These are phyloP conservation scores for Penicillium coprophilum DNA, from an alignment of 495 filamentous ascomycete genomes.

Conservation along the genomic window DNA sequence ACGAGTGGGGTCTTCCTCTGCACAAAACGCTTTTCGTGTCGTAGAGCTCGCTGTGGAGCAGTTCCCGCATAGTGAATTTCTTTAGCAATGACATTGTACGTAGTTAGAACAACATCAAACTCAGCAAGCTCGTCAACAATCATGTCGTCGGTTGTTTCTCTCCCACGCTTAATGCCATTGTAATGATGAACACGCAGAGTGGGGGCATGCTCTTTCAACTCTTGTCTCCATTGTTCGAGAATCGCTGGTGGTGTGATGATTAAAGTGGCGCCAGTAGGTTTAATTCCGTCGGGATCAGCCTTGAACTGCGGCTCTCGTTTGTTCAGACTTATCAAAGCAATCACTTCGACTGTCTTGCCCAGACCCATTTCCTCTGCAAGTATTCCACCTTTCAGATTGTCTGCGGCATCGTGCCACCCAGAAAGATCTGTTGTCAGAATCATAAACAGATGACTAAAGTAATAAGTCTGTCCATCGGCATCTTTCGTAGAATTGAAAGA, in stretches of 20 bases:
- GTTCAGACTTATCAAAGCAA: slow-evolving; percentile 71
- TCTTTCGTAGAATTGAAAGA: slow-evolving; percentile 44
- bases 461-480: slow-evolving; percentile 51
- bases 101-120: slow-evolving; percentile 85
- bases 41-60: slow-evolving; percentile 62
- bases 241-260: slow-evolving; percentile 85
- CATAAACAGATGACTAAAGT: slow-evolving; percentile 65
- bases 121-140: slow-evolving; percentile 48
- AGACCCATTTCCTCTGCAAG: slow-evolving; percentile 96
- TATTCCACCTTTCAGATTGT: slow-evolving; percentile 56
- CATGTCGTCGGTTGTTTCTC: slow-evolving; percentile 38
- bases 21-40: slow-evolving; percentile 65
- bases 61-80: slow-evolving; percentile 77
- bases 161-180: slow-evolving; percentile 46
- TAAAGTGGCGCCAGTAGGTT: slow-evolving; percentile 62
- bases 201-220: slow-evolving; percentile 69
- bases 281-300: slow-evolving; percentile 30
- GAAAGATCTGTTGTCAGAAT: slow-evolving; percentile 54
- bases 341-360: slow-evolving; percentile 90
- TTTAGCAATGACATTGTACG: slow-evolving; percentile 71
- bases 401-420: slow-evolving; percentile 40
- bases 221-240: slow-evolving; percentile 81
- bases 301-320: slow-evolving; percentile 29
- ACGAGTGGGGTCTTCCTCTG: slow-evolving; percentile 72
- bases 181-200: slow-evolving; percentile 54